Evolutionary conservation across 2,329 filamentous ascomycete genomes (phyloP), one percentile per base, ranked within the genome.

Genomic region (Trichoderma lentiforme): DNA sequence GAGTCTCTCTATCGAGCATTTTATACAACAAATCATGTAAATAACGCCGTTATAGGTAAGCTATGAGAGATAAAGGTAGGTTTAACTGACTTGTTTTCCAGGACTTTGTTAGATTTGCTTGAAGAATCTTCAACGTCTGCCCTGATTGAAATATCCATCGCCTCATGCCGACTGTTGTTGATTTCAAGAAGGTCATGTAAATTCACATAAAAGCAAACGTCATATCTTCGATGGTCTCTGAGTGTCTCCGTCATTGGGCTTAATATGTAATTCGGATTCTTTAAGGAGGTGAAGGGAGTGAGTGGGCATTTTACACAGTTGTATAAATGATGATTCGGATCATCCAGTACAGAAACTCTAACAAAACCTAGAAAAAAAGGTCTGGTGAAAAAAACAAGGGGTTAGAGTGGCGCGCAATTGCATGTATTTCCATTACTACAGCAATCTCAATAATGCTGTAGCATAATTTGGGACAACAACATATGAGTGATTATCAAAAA

Each of bases 231-330:
- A 51, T 51, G n/a, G 4, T 51, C 43, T 21, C 18, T 21, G 8
- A 0, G 11, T 21, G 9, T 47, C 2, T 1, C 18, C 5, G 43
- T 9, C 0, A 4, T 51, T 4, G n/a, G 11, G n/a, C n/a, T 6
- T 51, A 14, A 21, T 6, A 5, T 6, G 47, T 24, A 21, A 11
- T 21, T 51, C n/a, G 9, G 8, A 9, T 47, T 4, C 2, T 21
- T 21, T 6, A 51, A 5, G n/a, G 4, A 21, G n/a, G 5, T 9
- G 4, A 51, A 51, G n/a, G 12, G n/a, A 51, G n/a, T 12, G 1
- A 3, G 43, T 4, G n/a, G 6, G 3, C 9, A n/a, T 43, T 21
- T 4, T 6, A 6, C 43, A 21, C 4, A 11, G 43, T 51, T 11
- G n/a, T 21, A 12, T 21, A 47, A 21, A 1, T 51, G 21, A 24